Percentiles rank a stretch among this genome's conserved stretches.
phyloP scores from a whole-genome alignment of 208 protist genomes.

The Balamuthia mandrillaris region DNA sequence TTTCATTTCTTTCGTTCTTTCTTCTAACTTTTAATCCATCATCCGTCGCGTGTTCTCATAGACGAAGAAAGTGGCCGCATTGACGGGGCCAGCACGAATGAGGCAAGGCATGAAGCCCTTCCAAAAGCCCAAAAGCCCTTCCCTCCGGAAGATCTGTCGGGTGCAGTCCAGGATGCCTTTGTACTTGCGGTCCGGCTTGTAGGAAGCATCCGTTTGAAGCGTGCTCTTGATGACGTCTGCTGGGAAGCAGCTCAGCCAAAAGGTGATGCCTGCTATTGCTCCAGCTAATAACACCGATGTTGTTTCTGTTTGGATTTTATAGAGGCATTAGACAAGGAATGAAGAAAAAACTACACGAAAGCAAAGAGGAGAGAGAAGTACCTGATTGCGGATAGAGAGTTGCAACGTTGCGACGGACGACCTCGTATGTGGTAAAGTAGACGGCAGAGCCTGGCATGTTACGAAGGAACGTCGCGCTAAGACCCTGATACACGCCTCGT shows the following conservation, averaged over 20 bases:
- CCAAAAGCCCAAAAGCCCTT: constrained; percentile 11
- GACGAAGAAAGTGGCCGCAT: constrained; percentile 32
- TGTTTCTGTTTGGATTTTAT: not conserved
- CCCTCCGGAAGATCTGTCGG: not conserved
- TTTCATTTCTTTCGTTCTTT: too few relatives aligned
- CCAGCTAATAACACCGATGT: not conserved
- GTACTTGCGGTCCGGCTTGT: not conserved
- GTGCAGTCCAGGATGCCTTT: constrained; percentile 16
- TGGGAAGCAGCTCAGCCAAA: not conserved
- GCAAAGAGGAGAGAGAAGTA: not conserved
- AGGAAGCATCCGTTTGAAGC: constrained; percentile 2
- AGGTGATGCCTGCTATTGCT: not conserved
- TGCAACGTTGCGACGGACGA: not conserved
- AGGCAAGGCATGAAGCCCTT: constrained; percentile 21
- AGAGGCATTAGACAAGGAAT: not conserved
- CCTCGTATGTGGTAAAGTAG: constrained; percentile 28
- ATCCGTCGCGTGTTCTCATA: constrained; percentile 8
- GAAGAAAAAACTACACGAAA: not conserved
- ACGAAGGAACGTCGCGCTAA: not conserved
- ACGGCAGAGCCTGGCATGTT: constrained; percentile 15
- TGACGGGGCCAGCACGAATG: constrained; percentile 27
- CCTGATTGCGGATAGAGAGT: too few relatives aligned
- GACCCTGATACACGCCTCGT: constrained; percentile 6
- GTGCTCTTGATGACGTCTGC: not conserved
- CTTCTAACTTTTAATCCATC: too few relatives aligned